Percentiles rank a stretch among this genome's conserved stretches.
Evolutionary conservation across 345 rosid species (phyloP).

Genomic region (Rhodamnia rubescens): DNA sequence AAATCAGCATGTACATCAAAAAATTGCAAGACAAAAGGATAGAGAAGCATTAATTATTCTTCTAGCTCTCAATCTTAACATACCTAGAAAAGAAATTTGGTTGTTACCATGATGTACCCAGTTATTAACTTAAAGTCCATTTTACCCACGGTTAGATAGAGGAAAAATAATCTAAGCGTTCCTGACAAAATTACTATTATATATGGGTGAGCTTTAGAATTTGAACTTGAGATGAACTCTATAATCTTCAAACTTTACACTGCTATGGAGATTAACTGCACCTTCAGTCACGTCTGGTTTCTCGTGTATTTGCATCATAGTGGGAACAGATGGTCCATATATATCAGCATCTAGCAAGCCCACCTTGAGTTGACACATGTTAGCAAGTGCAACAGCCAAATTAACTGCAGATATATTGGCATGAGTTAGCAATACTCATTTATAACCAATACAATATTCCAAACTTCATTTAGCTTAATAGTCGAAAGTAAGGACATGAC

Average conservation of each 20-base stretch:
- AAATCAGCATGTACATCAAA: not conserved
- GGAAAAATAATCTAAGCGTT: not conserved
- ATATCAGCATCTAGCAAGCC: conserved; percentile 98
- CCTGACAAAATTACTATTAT: not conserved
- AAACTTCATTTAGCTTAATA: not conserved
- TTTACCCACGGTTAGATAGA: not conserved
- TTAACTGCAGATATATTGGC: conserved; percentile 42
- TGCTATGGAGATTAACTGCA: not conserved
- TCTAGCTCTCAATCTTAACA: not conserved
- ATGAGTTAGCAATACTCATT: not conserved
- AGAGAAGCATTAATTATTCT: not conserved
- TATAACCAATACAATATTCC: not conserved
- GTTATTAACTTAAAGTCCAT: not conserved
- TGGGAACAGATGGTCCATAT: conserved; percentile 87
- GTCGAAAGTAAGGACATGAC: not conserved
- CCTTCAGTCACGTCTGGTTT: conserved; percentile 79
- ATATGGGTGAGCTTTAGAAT: not conserved
- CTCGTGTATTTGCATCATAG: conserved; percentile 73
- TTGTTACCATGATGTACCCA: not conserved
- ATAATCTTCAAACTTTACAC: not conserved
- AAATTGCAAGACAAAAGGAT: not conserved
- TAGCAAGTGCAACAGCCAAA: conserved; percentile 84
- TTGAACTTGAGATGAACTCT: not conserved
- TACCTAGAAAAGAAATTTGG: not conserved
- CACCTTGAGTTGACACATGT: conserved; percentile 53